A percentile compares a stretch with the other conserved stretches of the same genome.
Conservation (phyloP, 2,329 filamentous ascomycete species). For the Sporothrix protearum region DNA sequence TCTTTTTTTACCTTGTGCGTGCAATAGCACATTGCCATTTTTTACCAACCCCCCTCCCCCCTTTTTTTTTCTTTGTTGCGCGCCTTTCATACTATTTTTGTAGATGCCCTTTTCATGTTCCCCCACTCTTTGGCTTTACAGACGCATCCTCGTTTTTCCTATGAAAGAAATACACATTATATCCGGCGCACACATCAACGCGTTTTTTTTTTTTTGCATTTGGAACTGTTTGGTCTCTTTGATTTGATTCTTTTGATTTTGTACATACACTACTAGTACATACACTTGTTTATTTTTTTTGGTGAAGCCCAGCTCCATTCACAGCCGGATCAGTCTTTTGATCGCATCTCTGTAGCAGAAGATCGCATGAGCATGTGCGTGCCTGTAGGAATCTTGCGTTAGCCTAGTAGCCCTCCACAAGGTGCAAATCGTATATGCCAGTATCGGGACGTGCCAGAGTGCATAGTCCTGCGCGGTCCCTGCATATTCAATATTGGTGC, state of each 20-base stretch:
- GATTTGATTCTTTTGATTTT: neutral
- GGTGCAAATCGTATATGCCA: neutral
- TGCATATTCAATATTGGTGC: neutral
- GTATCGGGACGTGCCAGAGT: conserved; percentile 13
- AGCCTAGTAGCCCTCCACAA: neutral
- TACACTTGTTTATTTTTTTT: neutral
- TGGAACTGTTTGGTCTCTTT: neutral
- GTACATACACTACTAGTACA: neutral
- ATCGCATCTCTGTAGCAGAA: neutral
- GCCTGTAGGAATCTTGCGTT: too few relatives aligned
- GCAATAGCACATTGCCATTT: conserved; percentile 10
- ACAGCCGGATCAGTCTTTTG: neutral
- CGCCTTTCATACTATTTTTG: conserved; percentile 8
- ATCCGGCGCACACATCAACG: neutral
- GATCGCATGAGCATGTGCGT: neutral
- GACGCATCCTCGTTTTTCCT: neutral
- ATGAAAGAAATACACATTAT: neutral
- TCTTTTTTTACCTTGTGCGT: conserved; percentile 15
- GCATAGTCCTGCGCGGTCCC: conserved; percentile 5
- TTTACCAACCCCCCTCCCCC: neutral
- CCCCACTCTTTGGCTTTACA: neutral
- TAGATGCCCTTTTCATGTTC: neutral
- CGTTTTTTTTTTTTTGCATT: neutral
- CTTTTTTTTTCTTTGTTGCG: neutral
- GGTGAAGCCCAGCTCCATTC: too few relatives aligned